Base-by-base conservation (phyloP, 768 basidiomycete species). In the Mycena polygramma region DNA sequence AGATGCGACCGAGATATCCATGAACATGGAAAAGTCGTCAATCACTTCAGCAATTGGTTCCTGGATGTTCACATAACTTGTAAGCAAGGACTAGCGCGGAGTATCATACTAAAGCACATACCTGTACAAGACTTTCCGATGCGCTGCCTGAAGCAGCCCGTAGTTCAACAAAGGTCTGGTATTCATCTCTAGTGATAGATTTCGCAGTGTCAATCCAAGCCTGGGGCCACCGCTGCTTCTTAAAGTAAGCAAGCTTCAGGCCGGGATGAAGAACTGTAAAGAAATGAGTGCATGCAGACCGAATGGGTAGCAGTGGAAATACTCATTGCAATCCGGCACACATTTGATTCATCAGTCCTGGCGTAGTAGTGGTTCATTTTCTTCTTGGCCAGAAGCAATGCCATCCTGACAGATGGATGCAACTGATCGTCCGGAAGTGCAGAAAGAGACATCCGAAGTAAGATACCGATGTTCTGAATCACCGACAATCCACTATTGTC, bases 21-120 rank as follows among this genome's bases (percentile, higher is more conserved):
- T 58, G 41, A 58, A 58, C 57, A 58, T 45, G 11, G 39, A 41
- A 19, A 58, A 58, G 30, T 43, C 57, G 14, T 43, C 26, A 20
- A 6, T 36, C 5, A 22, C 15, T 10, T 55, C 53, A 10, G 30
- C 17, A 8, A 36, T 20, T 9, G 53, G 53, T 20, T 30, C 13
- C 24, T 55, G 10, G 53, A 37, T n/a, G n/a, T n/a, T n/a, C n/a
- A n/a, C n/a, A 7, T 55, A 5, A 17, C 39, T 39, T 39, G 13
- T 39, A 39, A 39, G 39, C 7, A 13, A 39, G 39, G 39, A 39
- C 39, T 39, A 39, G 39, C 13, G 39, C 7, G 39, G 39, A 39
- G 39, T 39, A 39, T 13, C 39, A 39, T 39, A 39, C 7, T 39
- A 35, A 36, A 45, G 15, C 43, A 55, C 53, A 36, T 55, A 37